Evolutionary conservation across 306 rosid species (phyloP).

Genomic region (Begonia peltatifolia): DNA sequence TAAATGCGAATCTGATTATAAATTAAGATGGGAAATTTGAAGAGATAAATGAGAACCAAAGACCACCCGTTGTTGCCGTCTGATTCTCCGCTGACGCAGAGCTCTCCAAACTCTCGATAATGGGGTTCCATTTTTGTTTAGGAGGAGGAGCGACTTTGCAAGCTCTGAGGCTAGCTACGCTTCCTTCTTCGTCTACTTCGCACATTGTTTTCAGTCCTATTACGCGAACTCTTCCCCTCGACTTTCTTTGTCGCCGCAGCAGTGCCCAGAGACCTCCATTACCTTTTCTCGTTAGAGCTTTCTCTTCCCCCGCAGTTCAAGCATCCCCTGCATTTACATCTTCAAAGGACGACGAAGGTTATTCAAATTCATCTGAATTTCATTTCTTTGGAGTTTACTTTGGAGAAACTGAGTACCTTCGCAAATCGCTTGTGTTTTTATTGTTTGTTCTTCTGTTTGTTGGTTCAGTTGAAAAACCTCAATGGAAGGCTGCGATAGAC

Average conservation of each 20-base stretch:
- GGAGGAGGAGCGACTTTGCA: slow-evolving; percentile 35
- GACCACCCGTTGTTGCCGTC: not conserved
- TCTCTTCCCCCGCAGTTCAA: slow-evolving; percentile 34
- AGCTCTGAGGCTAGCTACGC: slow-evolving; percentile 27
- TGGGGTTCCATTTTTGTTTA: slow-evolving; percentile 34
- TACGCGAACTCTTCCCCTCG: slow-evolving; percentile 9
- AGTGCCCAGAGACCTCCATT: slow-evolving; percentile 19
- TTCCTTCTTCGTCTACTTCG: slow-evolving; percentile 27
- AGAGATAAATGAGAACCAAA: slow-evolving; percentile 1
- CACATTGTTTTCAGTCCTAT: slow-evolving; percentile 18
- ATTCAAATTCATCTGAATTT: not conserved
- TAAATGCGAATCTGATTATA: too few relatives aligned
- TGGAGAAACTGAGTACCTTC: not conserved
- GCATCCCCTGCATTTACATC: slow-evolving; percentile 15
- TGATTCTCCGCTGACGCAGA: not conserved
- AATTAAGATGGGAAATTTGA: too few relatives aligned
- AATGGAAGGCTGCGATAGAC: slow-evolving; percentile 82
- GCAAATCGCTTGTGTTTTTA: slow-evolving; percentile 1
- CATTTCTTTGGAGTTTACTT: not conserved
- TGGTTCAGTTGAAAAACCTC: slow-evolving; percentile 40
- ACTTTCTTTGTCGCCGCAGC: slow-evolving; percentile 11
- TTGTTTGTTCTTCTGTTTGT: slow-evolving; percentile 2
- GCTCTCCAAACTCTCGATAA: slow-evolving; percentile 2
- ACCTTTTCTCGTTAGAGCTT: slow-evolving; percentile 22
- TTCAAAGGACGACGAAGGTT: slow-evolving; percentile 36